Evolutionary conservation across 768 basidiomycete species (phyloP).

Genomic region (Tricholoma terreum): DNA sequence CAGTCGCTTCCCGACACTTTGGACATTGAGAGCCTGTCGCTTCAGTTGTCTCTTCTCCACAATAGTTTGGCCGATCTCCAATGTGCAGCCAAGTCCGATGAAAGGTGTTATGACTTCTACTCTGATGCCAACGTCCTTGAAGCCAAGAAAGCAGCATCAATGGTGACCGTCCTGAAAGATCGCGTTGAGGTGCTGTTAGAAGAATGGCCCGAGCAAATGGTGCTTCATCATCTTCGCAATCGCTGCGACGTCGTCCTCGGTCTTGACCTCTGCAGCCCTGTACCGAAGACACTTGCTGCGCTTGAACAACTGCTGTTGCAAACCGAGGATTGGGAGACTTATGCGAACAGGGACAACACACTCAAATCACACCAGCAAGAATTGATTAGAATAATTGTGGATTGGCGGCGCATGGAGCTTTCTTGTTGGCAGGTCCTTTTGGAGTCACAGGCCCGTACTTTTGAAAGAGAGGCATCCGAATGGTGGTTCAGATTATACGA

Average conservation of each 20-base stretch:
- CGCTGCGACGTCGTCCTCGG: slow-evolving; percentile 66
- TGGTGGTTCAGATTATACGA: slow-evolving; percentile 97
- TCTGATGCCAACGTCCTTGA: slow-evolving; percentile 72
- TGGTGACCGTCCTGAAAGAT: slow-evolving; percentile 48
- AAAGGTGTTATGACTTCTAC: slow-evolving; percentile 70
- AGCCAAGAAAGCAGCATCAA: slow-evolving; percentile 52
- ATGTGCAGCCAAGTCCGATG: slow-evolving; percentile 12
- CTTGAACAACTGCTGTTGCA: slow-evolving; percentile 84
- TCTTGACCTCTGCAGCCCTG: slow-evolving; percentile 61
- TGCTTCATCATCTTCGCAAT: slow-evolving; percentile 77
- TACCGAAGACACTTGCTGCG: slow-evolving; percentile 79
- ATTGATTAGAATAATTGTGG: slow-evolving; percentile 71
- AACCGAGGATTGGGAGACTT: slow-evolving; percentile 95
- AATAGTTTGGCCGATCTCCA: slow-evolving; percentile 33
- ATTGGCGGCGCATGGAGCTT: slow-evolving; percentile 89
- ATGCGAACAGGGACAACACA: slow-evolving; percentile 88
- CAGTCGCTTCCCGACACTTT: slow-evolving; percentile 38
- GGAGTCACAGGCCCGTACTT: slow-evolving; percentile 59
- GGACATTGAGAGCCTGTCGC: slow-evolving; percentile 48
- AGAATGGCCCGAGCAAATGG: slow-evolving; percentile 98
- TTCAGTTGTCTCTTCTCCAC: slow-evolving; percentile 51
- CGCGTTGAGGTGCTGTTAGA: slow-evolving; percentile 56
- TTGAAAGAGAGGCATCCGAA: slow-evolving; percentile 44
- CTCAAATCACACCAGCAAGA: slow-evolving; percentile 64
- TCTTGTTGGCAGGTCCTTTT: slow-evolving; percentile 83